A percentile compares a stretch with the other conserved stretches of the same genome.
Evolutionary conservation across 2,329 filamentous ascomycete genomes (phyloP).

Genomic region (Cladophialophora immunda): DNA sequence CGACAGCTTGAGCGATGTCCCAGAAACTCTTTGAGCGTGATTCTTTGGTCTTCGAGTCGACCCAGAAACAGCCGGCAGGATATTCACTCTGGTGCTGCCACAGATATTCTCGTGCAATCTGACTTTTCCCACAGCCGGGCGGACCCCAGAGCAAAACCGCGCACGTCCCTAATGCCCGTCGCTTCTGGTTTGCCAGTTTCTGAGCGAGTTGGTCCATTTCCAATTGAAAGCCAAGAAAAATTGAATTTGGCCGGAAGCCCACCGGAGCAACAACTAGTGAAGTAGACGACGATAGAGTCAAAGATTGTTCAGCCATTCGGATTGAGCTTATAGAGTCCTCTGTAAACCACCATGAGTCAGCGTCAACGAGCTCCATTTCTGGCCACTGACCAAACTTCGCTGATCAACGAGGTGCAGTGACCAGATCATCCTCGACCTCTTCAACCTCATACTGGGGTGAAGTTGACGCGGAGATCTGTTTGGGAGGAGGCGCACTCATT

Average conservation of each 20-base stretch:
- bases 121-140: constrained; percentile 74
- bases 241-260: constrained; percentile 69
- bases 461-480: constrained; percentile 27
- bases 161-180: constrained; percentile 66
- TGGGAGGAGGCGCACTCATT: constrained; percentile 35
- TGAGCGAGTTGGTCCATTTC: constrained; percentile 67
- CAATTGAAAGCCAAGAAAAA: constrained; percentile 68
- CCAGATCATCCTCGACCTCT: constrained; percentile 34
- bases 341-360: constrained; percentile 34
- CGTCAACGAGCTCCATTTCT: constrained; percentile 27
- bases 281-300: constrained; percentile 37
- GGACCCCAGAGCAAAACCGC: constrained; percentile 71
- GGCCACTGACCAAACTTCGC: constrained; percentile 27
- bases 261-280: constrained; percentile 59
- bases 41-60: constrained; percentile 67
- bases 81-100: constrained; percentile 68
- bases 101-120: constrained; percentile 73
- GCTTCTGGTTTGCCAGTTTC: constrained; percentile 66
- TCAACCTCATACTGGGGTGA: constrained; percentile 37
- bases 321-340: constrained; percentile 29
- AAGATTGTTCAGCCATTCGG: constrained; percentile 23
- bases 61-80: constrained; percentile 74
- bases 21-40: constrained; percentile 70
- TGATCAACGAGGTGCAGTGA: constrained; percentile 25
- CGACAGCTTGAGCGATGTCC: constrained; percentile 69